phyloP scores from a whole-genome alignment of 1,284 basidiomycete genomes.

The Bothia castanella region DNA sequence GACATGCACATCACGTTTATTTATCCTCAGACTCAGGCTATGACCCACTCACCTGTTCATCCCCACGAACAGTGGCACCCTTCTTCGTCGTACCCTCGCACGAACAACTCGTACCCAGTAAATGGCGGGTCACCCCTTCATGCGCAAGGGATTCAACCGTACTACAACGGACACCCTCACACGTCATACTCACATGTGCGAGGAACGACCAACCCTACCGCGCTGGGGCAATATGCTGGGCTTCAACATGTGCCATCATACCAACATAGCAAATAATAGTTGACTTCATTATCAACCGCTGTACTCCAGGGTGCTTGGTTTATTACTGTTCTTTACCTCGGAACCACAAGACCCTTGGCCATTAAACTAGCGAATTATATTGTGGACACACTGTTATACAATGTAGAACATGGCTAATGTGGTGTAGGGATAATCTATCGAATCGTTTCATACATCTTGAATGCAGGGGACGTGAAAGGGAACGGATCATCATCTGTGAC shows the following conservation, averaged over 20 bases:
- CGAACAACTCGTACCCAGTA: slow-evolving; percentile 17
- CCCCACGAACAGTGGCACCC: slow-evolving; percentile 29
- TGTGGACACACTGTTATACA: slow-evolving; percentile 19
- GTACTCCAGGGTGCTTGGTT: slow-evolving; percentile 7
- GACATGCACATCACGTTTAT: neutral
- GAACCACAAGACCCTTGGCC: neutral
- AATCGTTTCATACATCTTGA: slow-evolving; percentile 76
- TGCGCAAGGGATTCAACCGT: slow-evolving; percentile 27
- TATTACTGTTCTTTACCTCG: slow-evolving; percentile 9
- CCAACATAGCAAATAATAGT: slow-evolving; percentile 29
- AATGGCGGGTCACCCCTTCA: slow-evolving; percentile 21
- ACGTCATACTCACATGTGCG: slow-evolving; percentile 31
- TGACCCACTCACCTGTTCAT: slow-evolving; percentile 16
- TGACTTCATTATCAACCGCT: neutral
- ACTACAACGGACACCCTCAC: slow-evolving; percentile 29
- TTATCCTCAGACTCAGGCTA: slow-evolving; percentile 18
- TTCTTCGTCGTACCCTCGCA: slow-evolving; percentile 26
- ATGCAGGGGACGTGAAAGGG: slow-evolving; percentile 59
- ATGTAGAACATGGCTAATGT: slow-evolving; percentile 32
- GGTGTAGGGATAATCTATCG: slow-evolving; percentile 42
- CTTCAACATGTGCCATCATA: slow-evolving; percentile 31
- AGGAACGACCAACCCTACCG: slow-evolving; percentile 15
- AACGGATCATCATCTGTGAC: slow-evolving; percentile 61
- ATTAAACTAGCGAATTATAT: slow-evolving; percentile 6
- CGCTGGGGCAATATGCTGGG: slow-evolving; percentile 28